phyloP scores from a whole-genome alignment of 2,329 filamentous ascomycete genomes.

The Verruconis gallopava region DNA sequence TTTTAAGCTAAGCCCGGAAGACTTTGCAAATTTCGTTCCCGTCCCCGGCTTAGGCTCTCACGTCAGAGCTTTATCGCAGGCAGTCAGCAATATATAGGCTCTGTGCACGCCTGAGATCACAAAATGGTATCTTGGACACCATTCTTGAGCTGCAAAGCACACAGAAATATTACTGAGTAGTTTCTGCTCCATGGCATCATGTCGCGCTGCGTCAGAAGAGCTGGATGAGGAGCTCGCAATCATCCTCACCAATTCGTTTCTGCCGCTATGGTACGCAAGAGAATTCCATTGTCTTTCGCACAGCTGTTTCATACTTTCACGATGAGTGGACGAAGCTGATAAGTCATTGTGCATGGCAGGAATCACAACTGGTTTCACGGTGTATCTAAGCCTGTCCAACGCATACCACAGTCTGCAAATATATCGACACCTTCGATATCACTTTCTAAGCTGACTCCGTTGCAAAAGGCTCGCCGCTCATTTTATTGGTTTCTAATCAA shows the following conservation, averaged over 20 bases:
- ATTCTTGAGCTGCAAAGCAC: too few species aligned
- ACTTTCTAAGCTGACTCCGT: neutral
- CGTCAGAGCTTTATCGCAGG: too few species aligned
- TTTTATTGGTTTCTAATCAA: conserved; percentile 4
- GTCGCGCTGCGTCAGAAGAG: neutral
- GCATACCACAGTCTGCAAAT: neutral
- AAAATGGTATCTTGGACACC: too few species aligned
- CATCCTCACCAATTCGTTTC: conserved; percentile 5
- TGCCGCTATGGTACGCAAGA: conserved; percentile 1
- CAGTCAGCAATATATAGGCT: too few species aligned
- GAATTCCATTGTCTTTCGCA: neutral
- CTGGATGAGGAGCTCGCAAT: neutral
- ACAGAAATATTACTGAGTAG: too few species aligned
- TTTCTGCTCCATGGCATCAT: conserved; percentile 5
- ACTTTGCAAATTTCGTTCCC: too few species aligned
- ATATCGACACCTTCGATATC: neutral
- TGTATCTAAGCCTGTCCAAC: neutral
- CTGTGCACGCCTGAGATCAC: too few species aligned
- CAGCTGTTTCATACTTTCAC: neutral
- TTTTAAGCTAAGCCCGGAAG: too few species aligned
- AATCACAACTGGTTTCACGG: conserved; percentile 7
- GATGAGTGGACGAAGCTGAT: too few species aligned
- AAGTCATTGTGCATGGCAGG: too few species aligned
- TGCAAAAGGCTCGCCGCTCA: neutral
- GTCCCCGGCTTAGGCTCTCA: too few species aligned